Conservation (phyloP, 495 filamentous ascomycete species). For the Neurospora sp. region DNA sequence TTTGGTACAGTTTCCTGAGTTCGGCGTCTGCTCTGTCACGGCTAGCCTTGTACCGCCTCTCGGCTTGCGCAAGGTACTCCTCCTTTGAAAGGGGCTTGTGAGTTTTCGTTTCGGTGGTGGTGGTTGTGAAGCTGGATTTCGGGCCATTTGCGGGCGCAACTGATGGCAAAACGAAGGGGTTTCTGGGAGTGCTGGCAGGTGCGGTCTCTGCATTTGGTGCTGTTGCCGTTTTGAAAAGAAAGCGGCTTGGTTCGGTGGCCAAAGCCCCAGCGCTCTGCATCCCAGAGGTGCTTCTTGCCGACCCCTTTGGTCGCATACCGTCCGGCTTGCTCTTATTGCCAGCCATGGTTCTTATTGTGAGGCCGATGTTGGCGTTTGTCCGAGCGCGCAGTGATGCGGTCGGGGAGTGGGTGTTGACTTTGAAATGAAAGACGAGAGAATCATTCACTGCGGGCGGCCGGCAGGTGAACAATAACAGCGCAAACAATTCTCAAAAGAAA, state of each 20-base stretch:
- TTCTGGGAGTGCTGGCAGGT: not conserved
- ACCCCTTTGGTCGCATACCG: not conserved
- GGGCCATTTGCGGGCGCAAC: not conserved
- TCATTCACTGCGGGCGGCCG: not conserved
- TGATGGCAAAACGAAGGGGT: not conserved
- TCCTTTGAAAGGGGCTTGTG: not conserved
- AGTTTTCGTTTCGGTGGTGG: not conserved
- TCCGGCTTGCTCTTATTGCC: not conserved
- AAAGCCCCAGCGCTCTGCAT: not conserved
- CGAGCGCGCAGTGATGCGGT: not conserved
- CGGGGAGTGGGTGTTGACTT: not conserved
- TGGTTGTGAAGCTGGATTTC: too few relatives aligned
- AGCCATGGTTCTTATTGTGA: not conserved
- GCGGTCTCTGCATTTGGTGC: not conserved
- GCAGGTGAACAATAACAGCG: not conserved
- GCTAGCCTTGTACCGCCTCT: not conserved
- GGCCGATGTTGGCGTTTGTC: not conserved
- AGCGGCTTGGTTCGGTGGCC: not conserved
- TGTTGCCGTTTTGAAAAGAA: not conserved
- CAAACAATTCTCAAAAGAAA: not conserved
- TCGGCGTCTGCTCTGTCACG: not conserved
- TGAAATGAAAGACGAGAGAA: not conserved
- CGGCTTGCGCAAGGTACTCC: not conserved
- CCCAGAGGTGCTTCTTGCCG: not conserved
- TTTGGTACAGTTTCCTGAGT: constrained; percentile 1